A percentile compares a stretch with the other conserved stretches of the same genome.
Conservation (phyloP, 805 yeast species). For the Hanseniaspora valbyensis region DNA sequence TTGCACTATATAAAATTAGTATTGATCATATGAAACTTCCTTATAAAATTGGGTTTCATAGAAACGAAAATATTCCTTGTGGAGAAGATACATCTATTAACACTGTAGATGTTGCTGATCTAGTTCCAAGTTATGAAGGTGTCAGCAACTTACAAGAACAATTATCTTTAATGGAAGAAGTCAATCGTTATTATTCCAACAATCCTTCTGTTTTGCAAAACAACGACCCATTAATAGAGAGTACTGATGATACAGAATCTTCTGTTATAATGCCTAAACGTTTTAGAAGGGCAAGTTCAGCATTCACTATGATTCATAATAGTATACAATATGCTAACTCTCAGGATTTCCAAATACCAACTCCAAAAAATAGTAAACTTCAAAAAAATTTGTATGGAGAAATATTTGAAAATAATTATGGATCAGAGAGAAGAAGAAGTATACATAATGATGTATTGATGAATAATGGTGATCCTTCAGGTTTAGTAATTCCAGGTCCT, state of each 20-base stretch:
- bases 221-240: background rate
- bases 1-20: conserved; percentile 71
- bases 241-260: background rate
- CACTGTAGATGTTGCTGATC: background rate
- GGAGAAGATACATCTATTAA: background rate
- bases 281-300: conserved; percentile 21
- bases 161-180: conserved; percentile 12
- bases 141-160: conserved; percentile 3
- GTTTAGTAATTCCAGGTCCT: no score
- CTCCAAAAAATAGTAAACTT: conserved; percentile 24
- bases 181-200: conserved; percentile 10
- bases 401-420: conserved; percentile 11
- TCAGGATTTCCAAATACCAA: conserved; percentile 68
- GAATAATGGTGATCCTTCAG: background rate
- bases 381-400: conserved; percentile 24
- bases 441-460: conserved; percentile 5
- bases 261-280: conserved; percentile 5
- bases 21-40: conserved; percentile 73
- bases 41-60: conserved; percentile 37
- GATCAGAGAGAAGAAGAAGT: conserved; percentile 7
- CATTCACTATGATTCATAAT: conserved; percentile 38
- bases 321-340: conserved; percentile 67
- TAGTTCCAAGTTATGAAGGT: background rate
- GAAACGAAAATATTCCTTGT: background rate
- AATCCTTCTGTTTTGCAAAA: background rate